Base-by-base conservation (phyloP, 805 yeast genomes). In the Spencermartinsiella europaea region DNA sequence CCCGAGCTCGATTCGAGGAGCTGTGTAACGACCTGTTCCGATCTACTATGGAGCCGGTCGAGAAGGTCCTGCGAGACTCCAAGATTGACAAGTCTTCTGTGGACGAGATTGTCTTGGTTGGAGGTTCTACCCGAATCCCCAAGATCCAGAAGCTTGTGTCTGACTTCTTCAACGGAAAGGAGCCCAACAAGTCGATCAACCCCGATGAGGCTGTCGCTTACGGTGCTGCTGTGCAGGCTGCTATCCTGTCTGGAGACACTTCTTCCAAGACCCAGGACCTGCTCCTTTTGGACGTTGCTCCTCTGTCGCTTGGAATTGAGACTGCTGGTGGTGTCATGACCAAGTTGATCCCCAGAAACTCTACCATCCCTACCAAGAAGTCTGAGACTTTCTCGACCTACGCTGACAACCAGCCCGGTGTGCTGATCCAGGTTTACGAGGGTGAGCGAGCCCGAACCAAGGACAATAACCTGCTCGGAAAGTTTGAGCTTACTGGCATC, bases 251-350 rank as follows among this genome's bases (percentile, higher is more conserved):
- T 52, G 97, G 97, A 75, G 96, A 89, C 73, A 83, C 91, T 60
- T 89, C 96, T 36, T 82, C 95, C 53, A 88, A 88, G 84, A 90
- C 96, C 52, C 96, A 89, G 77, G 97, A 89, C 71, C 77, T 89
- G 70, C 76, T 91, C 68, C 79, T 90, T 66, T 80, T 91, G 68
- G 98, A 90, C 80, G 97, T 90, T 70, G 95, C 97, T 64, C 97
- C 98, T 72, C 79, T 90, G 68, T 90, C 97, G 46, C 71, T 89
- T 62, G 98, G 98, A 82, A 89, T 90, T 73, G 97, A 90, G 77
- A 90, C 96, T 59, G 96, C 96, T 64, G 97, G 98, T 79, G 97
- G 97, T 81, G 90, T 89, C 74, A 89, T 90, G 95, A 90, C 96
- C 71, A 87, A 87, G 76, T 82, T 90, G 74, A 90, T 91, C 65